phyloP scores from a whole-genome alignment of 805 yeast genomes.

The Kregervanrija fluxuum region DNA sequence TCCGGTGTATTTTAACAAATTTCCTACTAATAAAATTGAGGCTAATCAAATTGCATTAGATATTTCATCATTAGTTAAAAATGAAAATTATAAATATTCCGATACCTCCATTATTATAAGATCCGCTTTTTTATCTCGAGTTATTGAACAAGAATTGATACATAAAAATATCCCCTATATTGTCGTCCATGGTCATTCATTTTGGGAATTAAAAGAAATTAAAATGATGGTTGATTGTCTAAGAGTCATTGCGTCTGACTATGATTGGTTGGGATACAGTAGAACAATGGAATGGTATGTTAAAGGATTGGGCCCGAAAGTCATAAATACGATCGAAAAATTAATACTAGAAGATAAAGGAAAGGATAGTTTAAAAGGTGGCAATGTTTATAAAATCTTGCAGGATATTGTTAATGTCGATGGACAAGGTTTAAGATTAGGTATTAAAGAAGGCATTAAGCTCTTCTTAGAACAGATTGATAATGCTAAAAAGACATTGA shows the following conservation, averaged over 20 bases:
- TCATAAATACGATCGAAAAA: conserved; percentile 23
- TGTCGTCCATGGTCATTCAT: conserved; percentile 66
- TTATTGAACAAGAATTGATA: conserved; percentile 57
- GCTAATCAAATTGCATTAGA: conserved; percentile 52
- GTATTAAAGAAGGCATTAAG: conserved; percentile 18
- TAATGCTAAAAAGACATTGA: conserved; percentile 7
- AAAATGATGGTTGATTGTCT: conserved; percentile 55
- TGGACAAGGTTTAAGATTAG: conserved; percentile 9
- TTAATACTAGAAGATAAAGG: conserved; percentile 4
- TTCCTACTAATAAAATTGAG: conserved; percentile 42
- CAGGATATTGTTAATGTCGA: conserved; percentile 9
- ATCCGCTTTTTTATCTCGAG: conserved; percentile 51
- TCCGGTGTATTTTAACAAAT: conserved; percentile 39
- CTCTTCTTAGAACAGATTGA: conserved; percentile 25
- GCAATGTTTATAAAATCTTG: conserved; percentile 9
- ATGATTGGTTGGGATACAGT: conserved; percentile 53
- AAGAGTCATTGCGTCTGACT: conserved; percentile 49
- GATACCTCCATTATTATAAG: conserved; percentile 73
- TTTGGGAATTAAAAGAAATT: conserved; percentile 75
- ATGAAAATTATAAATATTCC: conserved; percentile 37
- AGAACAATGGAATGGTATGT: conserved; percentile 55
- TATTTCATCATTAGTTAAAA: conserved; percentile 37
- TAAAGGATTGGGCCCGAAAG: conserved; percentile 59
- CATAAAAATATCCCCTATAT: conserved; percentile 52
- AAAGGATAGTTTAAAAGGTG: conserved; percentile 4